A percentile compares a stretch with the other conserved stretches of the same genome.
Conservation (phyloP, 2,329 filamentous ascomycete genomes). For the Arachnomyces sp. region DNA sequence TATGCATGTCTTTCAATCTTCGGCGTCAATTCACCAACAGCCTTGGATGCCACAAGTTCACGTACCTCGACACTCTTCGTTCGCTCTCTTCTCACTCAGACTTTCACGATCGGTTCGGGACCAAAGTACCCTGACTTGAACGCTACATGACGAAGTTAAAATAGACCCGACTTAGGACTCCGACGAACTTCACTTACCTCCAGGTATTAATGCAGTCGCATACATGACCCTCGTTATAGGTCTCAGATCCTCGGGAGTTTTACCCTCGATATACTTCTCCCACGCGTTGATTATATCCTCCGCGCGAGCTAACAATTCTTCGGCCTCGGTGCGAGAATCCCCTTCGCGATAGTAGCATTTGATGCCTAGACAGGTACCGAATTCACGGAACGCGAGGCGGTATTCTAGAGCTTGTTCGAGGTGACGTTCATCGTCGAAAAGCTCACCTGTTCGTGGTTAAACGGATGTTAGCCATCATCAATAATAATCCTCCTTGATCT, state of each 20-base stretch:
- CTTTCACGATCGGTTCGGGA: slow-evolving; percentile 20
- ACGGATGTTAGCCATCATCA: slow-evolving; percentile 1
- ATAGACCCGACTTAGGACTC: neutral
- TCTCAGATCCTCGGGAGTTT: slow-evolving; percentile 36
- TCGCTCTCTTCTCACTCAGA: neutral
- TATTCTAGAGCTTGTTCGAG: slow-evolving; percentile 26
- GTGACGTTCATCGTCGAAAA: slow-evolving; percentile 29
- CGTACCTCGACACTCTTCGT: too few relatives aligned
- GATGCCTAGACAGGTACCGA: slow-evolving; percentile 45
- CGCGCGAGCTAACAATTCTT: slow-evolving; percentile 24
- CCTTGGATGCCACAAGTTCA: too few relatives aligned
- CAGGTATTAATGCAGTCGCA: slow-evolving; percentile 46
- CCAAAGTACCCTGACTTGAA: slow-evolving; percentile 31
- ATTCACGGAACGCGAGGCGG: slow-evolving; percentile 47
- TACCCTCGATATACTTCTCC: slow-evolving; percentile 28
- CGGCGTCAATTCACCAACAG: too few relatives aligned
- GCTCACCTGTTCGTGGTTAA: slow-evolving; percentile 19
- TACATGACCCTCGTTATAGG: slow-evolving; percentile 53
- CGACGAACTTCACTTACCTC: slow-evolving; percentile 36
- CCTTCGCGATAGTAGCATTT: slow-evolving; percentile 28
- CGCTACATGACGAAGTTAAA: slow-evolving; percentile 21
- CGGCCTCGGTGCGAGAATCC: slow-evolving; percentile 25
- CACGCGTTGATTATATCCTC: slow-evolving; percentile 30
- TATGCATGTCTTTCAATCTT: too few relatives aligned
- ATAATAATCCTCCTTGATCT: neutral